Percentiles rank a stretch among this genome's conserved stretches.
These are phyloP conservation scores for Suillus cothurnatus DNA, from an alignment of 768 basidiomycete species.

Conservation along the genomic window DNA sequence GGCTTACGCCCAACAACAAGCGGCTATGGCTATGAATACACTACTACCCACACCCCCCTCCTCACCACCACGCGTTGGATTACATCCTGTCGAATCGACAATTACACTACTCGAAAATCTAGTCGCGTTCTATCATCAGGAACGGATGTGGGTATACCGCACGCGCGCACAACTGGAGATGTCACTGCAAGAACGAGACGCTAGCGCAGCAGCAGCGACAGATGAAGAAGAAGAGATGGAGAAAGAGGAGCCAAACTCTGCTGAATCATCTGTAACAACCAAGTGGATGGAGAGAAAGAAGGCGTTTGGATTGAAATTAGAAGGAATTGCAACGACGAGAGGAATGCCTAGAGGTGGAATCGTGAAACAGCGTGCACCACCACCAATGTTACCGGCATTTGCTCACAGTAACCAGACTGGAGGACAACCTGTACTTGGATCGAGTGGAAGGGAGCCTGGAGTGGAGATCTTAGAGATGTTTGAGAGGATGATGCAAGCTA, in stretches of 20 bases:
- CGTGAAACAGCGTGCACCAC: conserved; percentile 33
- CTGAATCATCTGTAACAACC: conserved; percentile 27
- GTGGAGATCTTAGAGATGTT: conserved; percentile 67
- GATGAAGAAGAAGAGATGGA: conserved; percentile 1
- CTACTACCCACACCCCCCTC: conserved; percentile 37
- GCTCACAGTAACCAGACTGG: neutral
- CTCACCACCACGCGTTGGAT: conserved; percentile 33
- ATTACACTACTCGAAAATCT: conserved; percentile 64
- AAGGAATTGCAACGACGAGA: conserved; percentile 40
- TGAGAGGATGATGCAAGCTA: conserved; percentile 69
- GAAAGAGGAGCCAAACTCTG: conserved; percentile 7
- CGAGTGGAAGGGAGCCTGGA: conserved; percentile 38
- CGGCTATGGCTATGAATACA: conserved; percentile 34
- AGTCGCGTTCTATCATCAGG: conserved; percentile 66
- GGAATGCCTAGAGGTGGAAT: conserved; percentile 27
- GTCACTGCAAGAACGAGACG: conserved; percentile 33
- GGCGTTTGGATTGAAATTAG: conserved; percentile 54
- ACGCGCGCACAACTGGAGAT: conserved; percentile 63
- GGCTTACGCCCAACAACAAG: conserved; percentile 25
- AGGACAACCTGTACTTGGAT: conserved; percentile 25
- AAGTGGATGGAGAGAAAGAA: conserved; percentile 62
- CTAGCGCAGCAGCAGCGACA: conserved; percentile 5
- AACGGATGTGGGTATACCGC: conserved; percentile 72
- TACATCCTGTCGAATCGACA: conserved; percentile 47
- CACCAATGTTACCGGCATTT: conserved; percentile 31